phyloP scores from a whole-genome alignment of 352 stramenopile genomes.

The Phytophthora palmivora region DNA sequence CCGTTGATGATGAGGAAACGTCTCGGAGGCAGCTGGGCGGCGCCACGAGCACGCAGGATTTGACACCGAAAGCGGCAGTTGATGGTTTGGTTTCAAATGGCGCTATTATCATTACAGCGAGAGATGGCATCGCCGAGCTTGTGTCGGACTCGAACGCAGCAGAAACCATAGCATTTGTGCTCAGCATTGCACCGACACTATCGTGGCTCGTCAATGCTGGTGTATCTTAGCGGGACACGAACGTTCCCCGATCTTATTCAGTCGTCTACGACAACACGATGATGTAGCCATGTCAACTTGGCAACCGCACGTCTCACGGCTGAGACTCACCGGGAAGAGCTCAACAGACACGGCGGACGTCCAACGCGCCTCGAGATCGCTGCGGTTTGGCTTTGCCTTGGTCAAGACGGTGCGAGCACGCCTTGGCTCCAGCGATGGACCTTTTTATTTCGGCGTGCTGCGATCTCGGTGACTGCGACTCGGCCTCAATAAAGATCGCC shows the following conservation, averaged over 20 bases:
- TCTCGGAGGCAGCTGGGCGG: not conserved
- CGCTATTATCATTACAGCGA: not conserved
- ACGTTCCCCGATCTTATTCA: slow-evolving; percentile 27
- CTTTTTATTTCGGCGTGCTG: slow-evolving; percentile 31
- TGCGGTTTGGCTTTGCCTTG: not conserved
- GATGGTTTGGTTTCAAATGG: not conserved
- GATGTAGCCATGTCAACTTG: slow-evolving; percentile 12
- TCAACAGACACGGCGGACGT: not conserved
- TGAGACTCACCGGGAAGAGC: slow-evolving; percentile 4
- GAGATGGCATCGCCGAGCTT: not conserved
- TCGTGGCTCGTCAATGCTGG: slow-evolving; percentile 3
- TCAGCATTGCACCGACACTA: not conserved
- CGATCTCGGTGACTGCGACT: not conserved
- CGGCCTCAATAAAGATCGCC: slow-evolving; percentile 8
- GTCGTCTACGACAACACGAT: slow-evolving; percentile 23
- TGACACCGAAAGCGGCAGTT: not conserved
- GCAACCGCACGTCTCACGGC: slow-evolving; percentile 18
- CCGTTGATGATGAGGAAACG: not conserved
- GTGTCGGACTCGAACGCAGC: not conserved
- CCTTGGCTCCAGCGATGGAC: slow-evolving; percentile 7
- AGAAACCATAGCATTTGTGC: not conserved
- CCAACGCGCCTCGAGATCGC: slow-evolving; percentile 1
- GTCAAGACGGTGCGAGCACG: too few relatives aligned
- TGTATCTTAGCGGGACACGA: slow-evolving; percentile 5
- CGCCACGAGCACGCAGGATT: not conserved